These are phyloP conservation scores for Dothiorella sarmentorum DNA, from an alignment of 2,329 filamentous ascomycete genomes.

Conservation along the genomic window DNA sequence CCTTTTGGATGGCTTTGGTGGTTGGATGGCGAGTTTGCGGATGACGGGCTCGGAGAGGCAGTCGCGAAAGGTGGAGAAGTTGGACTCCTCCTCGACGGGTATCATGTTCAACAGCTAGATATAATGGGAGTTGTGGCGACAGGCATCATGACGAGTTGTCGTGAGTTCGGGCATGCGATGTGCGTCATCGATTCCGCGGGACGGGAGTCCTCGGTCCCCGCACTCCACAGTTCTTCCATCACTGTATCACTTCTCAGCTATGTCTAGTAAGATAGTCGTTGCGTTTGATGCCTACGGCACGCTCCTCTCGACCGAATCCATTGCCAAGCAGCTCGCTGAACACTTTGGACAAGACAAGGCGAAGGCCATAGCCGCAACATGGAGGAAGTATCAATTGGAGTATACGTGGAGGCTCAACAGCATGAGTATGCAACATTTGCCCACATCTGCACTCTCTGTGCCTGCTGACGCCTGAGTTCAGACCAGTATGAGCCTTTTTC, in stretches of 20 bases:
- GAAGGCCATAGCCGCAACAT: slow-evolving; percentile 55
- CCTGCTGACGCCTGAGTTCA: slow-evolving; percentile 29
- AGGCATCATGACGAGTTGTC: background rate
- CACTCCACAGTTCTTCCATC: background rate
- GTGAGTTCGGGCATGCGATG: background rate
- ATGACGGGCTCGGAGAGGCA: slow-evolving; percentile 68
- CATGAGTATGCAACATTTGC: slow-evolving; percentile 57
- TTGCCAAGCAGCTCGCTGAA: slow-evolving; percentile 56
- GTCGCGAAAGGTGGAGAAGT: slow-evolving; percentile 70
- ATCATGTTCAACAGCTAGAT: background rate
- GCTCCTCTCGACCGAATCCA: slow-evolving; percentile 67
- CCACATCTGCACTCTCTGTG: background rate
- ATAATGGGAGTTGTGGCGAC: too few species aligned
- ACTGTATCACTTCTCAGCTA: background rate
- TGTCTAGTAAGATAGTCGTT: slow-evolving; percentile 57
- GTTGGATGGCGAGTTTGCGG: slow-evolving; percentile 52
- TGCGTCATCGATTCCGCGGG: slow-evolving; percentile 4
- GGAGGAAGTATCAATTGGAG: slow-evolving; percentile 69
- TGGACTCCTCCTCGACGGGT: slow-evolving; percentile 31
- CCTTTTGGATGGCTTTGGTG: slow-evolving; percentile 43
- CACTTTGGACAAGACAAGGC: slow-evolving; percentile 59
- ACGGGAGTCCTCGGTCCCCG: background rate
- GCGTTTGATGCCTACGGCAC: slow-evolving; percentile 77
- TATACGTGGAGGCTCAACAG: slow-evolving; percentile 74
- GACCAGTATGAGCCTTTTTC: slow-evolving; percentile 61